Evolutionary conservation across 2,329 filamentous ascomycete species (phyloP), one percentile per base, ranked within the genome.

Genomic region (Ascochyta koolunga): DNA sequence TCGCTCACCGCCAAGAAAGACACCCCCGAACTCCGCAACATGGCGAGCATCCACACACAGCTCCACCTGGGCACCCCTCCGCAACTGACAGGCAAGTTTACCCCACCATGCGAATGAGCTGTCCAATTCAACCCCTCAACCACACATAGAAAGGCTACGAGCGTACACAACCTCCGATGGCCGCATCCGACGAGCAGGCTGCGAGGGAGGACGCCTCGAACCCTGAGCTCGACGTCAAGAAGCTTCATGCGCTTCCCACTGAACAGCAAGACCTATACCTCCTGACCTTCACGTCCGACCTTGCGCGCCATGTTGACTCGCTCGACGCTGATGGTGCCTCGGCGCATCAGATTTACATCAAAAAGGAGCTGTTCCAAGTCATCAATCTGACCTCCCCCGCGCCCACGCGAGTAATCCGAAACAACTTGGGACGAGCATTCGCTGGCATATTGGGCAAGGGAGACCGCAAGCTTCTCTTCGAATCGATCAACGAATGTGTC

Each of bases 231-330:
- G 93, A 99, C 72, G 79, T 96, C 64, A 80, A 87, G 68, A 96
- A 96, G 82, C 87, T 99, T 41, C 89, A 96, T 76, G 84, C 90
- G 46, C 85, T 98, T 40, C 91, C 93, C 37, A 86, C 90, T 48
- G 95, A 99, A 78, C 95, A 99, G 75, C 95, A 99, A 77, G 93
- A 97, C 69, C 85, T 99, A 11, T 96, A 95, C 75, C 84, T 99
- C 59, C 83, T 99, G 56, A 96, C 88, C 22, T 97, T 96, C 72
- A 89, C 93, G 31, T 89, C 92, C 24, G 86, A 89, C 56, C 82
- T 99, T 50, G 88, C 87, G 59, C 89, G 89, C 64, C 90, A 97
- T 81, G 89, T 96, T 38, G 82, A 87, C 48, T 80, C 80, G 15
- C 83, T 98, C 40, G 84, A 86, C 47, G 82, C 86, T 58, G 91